Conservation (phyloP, 2,329 filamentous ascomycete genomes). For the Colletotrichum lupini region DNA sequence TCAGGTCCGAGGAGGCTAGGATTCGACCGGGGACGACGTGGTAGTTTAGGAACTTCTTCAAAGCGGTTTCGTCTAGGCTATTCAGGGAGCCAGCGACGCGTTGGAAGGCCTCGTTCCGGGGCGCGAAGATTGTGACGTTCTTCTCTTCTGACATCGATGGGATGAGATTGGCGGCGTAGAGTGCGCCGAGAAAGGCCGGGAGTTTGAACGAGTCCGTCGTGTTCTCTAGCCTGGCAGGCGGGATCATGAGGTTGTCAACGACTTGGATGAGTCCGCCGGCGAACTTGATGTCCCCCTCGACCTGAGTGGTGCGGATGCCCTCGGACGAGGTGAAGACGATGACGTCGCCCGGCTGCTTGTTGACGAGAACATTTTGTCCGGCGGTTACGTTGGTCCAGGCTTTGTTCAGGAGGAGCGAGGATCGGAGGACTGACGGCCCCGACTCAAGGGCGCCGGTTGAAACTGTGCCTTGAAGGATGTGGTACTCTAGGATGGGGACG, state of each 20-base stretch:
- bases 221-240: constrained; percentile 52
- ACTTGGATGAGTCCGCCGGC: constrained; percentile 62
- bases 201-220: constrained; percentile 50
- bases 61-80: constrained; percentile 51
- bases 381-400: constrained; percentile 60
- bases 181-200: constrained; percentile 53
- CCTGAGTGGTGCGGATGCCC: constrained; percentile 55
- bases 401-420: constrained; percentile 55
- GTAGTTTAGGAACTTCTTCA: constrained; percentile 62
- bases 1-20: constrained; percentile 58
- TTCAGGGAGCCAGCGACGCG: constrained; percentile 55
- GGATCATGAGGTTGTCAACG: constrained; percentile 62
- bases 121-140: constrained; percentile 67
- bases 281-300: constrained; percentile 57
- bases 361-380: constrained; percentile 60
- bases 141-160: constrained; percentile 53
- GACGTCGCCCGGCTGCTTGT: constrained; percentile 53
- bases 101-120: constrained; percentile 62
- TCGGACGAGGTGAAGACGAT: constrained; percentile 52
- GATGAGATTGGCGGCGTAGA: constrained; percentile 50
- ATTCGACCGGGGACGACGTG: constrained; percentile 66
- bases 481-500: constrained; percentile 68
- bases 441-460: constrained; percentile 48
- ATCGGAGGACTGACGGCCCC: constrained; percentile 51
- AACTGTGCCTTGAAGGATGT: constrained; percentile 67